phyloP scores from a whole-genome alignment of 164 flowering plant species.

The Platanus orientalis region DNA sequence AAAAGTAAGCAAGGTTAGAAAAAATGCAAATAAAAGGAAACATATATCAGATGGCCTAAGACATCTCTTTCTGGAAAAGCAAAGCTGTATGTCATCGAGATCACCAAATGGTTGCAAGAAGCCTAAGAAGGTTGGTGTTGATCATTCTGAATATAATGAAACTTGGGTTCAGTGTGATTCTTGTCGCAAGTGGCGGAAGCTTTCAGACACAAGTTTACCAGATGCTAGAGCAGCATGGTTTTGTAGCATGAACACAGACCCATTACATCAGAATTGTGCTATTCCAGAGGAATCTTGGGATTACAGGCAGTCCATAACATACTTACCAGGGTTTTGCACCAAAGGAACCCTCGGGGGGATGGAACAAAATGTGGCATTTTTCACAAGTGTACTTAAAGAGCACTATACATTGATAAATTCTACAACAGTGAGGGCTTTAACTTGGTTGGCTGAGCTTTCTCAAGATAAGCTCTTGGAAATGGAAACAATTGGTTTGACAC shows the following conservation, averaged over 20 bases:
- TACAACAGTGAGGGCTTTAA: conserved; percentile 63
- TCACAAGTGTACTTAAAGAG: conserved; percentile 73
- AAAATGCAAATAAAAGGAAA: conserved; percentile 18
- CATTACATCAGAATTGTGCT: conserved; percentile 55
- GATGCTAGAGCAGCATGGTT: conserved; percentile 70
- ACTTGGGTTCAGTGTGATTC: conserved; percentile 95
- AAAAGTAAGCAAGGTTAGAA: conserved; percentile 15
- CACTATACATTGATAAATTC: conserved; percentile 43
- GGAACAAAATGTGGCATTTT: conserved; percentile 69
- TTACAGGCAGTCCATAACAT: conserved; percentile 36
- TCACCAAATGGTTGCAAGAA: conserved; percentile 15
- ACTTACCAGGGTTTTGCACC: conserved; percentile 67
- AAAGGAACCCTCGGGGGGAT: conserved; percentile 61
- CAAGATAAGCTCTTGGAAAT: conserved; percentile 55
- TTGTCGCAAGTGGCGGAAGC: conserved; percentile 86
- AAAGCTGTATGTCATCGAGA: conserved; percentile 14
- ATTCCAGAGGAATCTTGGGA: conserved; percentile 79
- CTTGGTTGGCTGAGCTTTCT: conserved; percentile 75
- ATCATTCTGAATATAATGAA: conserved; percentile 38
- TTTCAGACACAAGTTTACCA: conserved; percentile 31
- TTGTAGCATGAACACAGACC: conserved; percentile 85
- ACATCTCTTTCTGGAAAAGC: conserved; percentile 12
- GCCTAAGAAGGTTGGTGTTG: conserved; percentile 16
- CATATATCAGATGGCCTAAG: conserved; percentile 9
- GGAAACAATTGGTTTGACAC: conserved; percentile 71